Percentiles rank a stretch among this genome's conserved stretches.
phyloP scores from a whole-genome alignment of 331 rosid species.

The Quercus lobata region DNA sequence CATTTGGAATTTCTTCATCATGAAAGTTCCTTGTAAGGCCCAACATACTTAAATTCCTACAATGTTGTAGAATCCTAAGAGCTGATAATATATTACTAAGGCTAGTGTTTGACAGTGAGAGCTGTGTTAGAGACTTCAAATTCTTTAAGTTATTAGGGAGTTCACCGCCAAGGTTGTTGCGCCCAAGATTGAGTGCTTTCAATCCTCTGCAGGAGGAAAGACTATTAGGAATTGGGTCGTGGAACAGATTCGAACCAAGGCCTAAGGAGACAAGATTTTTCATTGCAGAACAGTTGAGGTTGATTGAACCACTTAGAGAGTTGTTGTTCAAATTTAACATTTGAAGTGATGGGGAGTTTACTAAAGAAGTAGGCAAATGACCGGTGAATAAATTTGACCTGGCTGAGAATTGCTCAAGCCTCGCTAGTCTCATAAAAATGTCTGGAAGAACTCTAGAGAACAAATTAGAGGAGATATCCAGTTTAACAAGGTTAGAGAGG shows the following conservation, averaged over 20 bases:
- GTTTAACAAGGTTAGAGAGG: constrained; percentile 22
- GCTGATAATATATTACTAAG: constrained; percentile 17
- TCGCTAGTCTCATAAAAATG: constrained; percentile 17
- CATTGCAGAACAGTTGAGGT: constrained; percentile 30
- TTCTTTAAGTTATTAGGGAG: constrained; percentile 13
- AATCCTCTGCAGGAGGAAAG: constrained; percentile 20
- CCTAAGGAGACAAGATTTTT: constrained; percentile 15
- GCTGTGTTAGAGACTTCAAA: constrained; percentile 3
- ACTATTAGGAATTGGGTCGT: constrained; percentile 8
- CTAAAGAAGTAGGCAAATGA: constrained; percentile 22
- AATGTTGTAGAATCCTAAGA: constrained; percentile 10
- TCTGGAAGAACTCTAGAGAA: constrained; percentile 25
- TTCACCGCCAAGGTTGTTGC: background rate
- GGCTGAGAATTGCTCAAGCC: constrained; percentile 21
- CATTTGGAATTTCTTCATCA: constrained; percentile 25
- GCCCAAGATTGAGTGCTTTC: background rate
- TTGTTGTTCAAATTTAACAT: constrained; percentile 4
- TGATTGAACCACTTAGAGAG: constrained; percentile 24
- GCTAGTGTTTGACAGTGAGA: background rate
- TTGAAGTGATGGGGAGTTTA: constrained; percentile 27
- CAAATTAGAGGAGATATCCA: constrained; percentile 21
- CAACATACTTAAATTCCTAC: constrained; percentile 11
- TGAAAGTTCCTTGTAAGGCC: background rate
- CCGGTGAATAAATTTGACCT: constrained; percentile 8
- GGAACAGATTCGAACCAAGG: constrained; percentile 8